Conservation (phyloP, 2,329 filamentous ascomycete species). For the Penicillium italicum region DNA sequence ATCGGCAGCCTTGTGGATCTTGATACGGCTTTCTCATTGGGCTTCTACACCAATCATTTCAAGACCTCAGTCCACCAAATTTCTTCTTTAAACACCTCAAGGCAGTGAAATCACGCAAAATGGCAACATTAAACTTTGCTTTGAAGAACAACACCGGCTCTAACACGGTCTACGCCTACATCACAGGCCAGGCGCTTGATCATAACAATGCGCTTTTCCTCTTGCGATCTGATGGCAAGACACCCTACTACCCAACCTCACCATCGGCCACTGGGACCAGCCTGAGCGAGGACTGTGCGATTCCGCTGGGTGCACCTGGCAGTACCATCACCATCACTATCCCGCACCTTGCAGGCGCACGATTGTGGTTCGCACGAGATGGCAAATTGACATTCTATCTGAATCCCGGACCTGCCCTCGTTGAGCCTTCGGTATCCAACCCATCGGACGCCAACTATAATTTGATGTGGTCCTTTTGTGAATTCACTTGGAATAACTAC, state of each 20-base stretch:
- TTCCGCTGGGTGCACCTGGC: constrained; percentile 61
- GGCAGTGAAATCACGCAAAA: constrained; percentile 2
- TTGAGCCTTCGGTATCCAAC: constrained; percentile 72
- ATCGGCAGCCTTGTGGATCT: constrained; percentile 9
- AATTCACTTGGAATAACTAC: constrained; percentile 62
- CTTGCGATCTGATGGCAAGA: constrained; percentile 62
- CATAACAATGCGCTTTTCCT: constrained; percentile 59
- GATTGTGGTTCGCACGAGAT: constrained; percentile 67
- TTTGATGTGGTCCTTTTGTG: constrained; percentile 63
- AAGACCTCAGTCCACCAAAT: background rate
- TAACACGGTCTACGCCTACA: constrained; percentile 61
- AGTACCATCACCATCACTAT: constrained; percentile 59
- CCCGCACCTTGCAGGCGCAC: constrained; percentile 65
- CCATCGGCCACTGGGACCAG: constrained; percentile 51
- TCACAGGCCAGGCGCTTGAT: constrained; percentile 64
- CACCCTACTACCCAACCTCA: constrained; percentile 61
- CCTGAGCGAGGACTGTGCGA: constrained; percentile 58
- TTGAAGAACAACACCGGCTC: constrained; percentile 65
- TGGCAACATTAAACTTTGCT: constrained; percentile 55
- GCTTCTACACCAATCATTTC: constrained; percentile 1
- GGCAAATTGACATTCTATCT: constrained; percentile 63
- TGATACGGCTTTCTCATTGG: constrained; percentile 5
- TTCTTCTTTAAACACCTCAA: background rate
- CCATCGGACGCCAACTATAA: constrained; percentile 59
- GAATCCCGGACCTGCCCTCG: constrained; percentile 68